phyloP scores from a whole-genome alignment of 1,284 basidiomycete genomes.

The Golubevia pallescens region DNA sequence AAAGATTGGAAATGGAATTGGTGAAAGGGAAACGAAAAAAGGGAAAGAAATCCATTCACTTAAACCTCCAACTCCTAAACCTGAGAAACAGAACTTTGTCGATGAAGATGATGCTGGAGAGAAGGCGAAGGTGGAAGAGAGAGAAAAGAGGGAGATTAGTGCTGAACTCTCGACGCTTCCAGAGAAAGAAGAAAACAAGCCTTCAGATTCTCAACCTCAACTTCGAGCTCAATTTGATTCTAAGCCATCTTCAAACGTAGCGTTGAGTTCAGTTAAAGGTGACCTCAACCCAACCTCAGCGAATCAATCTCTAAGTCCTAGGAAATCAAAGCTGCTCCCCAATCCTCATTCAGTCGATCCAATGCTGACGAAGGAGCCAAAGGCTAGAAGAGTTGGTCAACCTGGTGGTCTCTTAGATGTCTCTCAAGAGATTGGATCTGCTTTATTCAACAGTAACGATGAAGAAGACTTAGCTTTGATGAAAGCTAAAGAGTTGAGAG shows the following conservation, averaged over 20 bases:
- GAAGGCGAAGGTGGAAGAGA: neutral
- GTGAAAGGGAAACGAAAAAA: neutral
- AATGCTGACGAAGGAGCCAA: constrained; percentile 29
- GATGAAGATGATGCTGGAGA: neutral
- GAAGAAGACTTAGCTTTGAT: constrained; percentile 18
- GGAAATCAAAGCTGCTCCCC: constrained; percentile 19
- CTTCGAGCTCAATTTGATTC: neutral
- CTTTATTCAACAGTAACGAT: constrained; percentile 7
- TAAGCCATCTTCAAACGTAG: neutral
- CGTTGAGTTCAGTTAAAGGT: too few relatives aligned
- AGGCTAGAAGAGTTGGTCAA: constrained; percentile 11
- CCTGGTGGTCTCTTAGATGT: neutral
- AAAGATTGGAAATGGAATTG: neutral
- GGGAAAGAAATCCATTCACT: neutral
- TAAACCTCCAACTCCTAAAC: neutral
- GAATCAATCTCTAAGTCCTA: neutral
- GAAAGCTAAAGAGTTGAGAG: neutral
- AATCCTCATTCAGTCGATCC: constrained; percentile 47
- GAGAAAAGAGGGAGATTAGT: neutral
- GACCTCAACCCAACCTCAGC: neutral
- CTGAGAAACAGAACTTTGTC: neutral
- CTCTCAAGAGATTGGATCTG: neutral
- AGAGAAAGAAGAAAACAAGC: neutral
- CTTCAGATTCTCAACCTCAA: neutral
- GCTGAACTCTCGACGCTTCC: neutral